Percentiles rank a stretch among this genome's conserved stretches.
Conservation (phyloP, 2,329 filamentous ascomycete species). For the Scedosporium minutisporum region DNA sequence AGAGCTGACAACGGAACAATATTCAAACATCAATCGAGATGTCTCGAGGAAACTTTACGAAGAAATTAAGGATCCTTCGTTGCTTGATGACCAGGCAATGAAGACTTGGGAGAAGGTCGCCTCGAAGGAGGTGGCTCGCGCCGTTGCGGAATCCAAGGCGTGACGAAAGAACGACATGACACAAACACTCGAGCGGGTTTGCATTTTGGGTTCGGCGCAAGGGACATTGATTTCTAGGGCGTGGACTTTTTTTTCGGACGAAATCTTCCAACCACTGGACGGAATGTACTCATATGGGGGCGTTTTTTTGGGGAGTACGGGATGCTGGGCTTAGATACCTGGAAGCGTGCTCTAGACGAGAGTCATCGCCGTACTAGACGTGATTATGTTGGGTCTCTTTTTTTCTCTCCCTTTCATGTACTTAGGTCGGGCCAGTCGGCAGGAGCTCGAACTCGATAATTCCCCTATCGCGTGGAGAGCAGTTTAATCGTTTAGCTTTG, state of each 20-base stretch:
- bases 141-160: constrained; percentile 49
- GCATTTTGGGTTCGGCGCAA: background rate
- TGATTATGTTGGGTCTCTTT: background rate
- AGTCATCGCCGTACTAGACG: background rate
- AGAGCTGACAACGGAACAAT: constrained; percentile 77
- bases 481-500: too few relatives aligned
- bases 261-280: background rate
- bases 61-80: constrained; percentile 42
- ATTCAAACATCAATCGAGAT: constrained; percentile 82
- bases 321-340: constrained; percentile 3
- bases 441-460: too few relatives aligned
- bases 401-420: background rate
- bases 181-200: background rate
- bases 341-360: constrained; percentile 1
- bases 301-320: constrained; percentile 1
- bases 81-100: constrained; percentile 56
- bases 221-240: background rate
- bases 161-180: constrained; percentile 19
- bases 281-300: background rate
- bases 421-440: background rate
- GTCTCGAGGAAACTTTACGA: constrained; percentile 85
- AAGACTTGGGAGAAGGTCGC: constrained; percentile 69
- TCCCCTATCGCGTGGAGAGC: too few relatives aligned
- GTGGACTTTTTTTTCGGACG: background rate
- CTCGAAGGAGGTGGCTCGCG: constrained; percentile 66